phyloP scores from a whole-genome alignment of 345 rosid species.

The Corchorus capsularis region DNA sequence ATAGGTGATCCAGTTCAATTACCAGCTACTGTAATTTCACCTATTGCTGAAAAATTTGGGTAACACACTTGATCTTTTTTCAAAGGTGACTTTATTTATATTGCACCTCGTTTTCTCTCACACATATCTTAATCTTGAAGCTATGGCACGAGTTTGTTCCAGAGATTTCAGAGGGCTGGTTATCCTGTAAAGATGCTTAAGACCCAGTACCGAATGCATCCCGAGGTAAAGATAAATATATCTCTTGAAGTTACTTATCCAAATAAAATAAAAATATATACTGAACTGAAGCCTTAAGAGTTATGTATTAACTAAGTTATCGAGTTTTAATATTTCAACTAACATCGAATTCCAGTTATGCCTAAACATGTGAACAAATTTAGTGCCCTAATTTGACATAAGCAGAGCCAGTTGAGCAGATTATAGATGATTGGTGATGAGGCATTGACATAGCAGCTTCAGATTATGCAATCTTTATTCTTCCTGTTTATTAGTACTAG shows the following conservation, averaged over 20 bases:
- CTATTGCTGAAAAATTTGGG: constrained; percentile 76
- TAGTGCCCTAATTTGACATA: neutral
- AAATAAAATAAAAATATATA: neutral
- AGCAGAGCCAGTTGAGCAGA: neutral
- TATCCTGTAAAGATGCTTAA: constrained; percentile 94
- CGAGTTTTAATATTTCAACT: neutral
- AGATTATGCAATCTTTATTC: neutral
- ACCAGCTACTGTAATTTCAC: constrained; percentile 96
- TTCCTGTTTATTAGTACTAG: neutral
- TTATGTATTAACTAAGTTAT: neutral
- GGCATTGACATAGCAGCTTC: neutral
- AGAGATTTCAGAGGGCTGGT: constrained; percentile 95
- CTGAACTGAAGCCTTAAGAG: neutral
- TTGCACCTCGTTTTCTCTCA: neutral
- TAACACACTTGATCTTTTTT: constrained; percentile 28
- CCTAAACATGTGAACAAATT: constrained; percentile 6
- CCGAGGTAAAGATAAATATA: constrained; percentile 56
- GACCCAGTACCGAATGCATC: constrained; percentile 97
- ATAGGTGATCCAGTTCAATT: constrained; percentile 97
- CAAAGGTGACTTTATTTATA: neutral
- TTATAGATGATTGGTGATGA: neutral
- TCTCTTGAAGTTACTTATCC: neutral
- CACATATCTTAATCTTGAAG: constrained; percentile 39
- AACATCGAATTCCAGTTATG: neutral
- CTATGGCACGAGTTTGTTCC: constrained; percentile 89